Base-by-base conservation (phyloP, 2,329 filamentous ascomycete species). In the Westerdykella aurantiaca region DNA sequence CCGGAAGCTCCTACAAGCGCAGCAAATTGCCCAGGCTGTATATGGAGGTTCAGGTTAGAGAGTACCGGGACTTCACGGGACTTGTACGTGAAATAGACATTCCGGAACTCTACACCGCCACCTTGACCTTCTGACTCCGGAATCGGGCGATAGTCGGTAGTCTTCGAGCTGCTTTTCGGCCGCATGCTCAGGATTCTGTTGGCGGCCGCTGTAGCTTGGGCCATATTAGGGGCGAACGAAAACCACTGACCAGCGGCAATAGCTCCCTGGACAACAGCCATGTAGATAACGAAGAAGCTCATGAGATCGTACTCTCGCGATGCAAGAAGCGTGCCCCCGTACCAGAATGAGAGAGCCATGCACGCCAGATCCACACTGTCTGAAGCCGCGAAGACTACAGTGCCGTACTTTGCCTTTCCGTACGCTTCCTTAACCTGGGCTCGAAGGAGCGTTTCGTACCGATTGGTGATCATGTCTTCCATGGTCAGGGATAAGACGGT, bases 1-100 rank as follows among this genome's bases (percentile, higher is more conserved):
- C 83, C 83, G 1, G 80, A 83, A 0, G 83, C 76, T 1, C 85
- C 84, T 5, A 88, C 83, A 1, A 88, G 71, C 1, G 82, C 84
- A 0, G 78, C 81, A 56, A 86, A 87, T 57, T 86, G 81, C 4
- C 83, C 84, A 51, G 80, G 81, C 11, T 47, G 47, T 22, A 68
- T 52, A 42, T 66, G 52, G 18, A 69, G 38, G 37, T 76, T 78
- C 43, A 80, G 71, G 46, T 72, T 66, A 23, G 62, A 64, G 7
- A 72, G 60, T 6, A 69, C 67, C 11, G 89, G 88, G 51, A 94
- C 87, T 0, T 88, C 85, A 1, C 91, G 81, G 0, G 88, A 94
- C 0, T 90, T 89, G 64, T 97, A 98, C 37, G 88, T 79, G 77
- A 96, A 97, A 67, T 93, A 86, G 3, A 97, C 90, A 52, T 95